Conservation (phyloP, 768 basidiomycete species). For the Lentinula edodes region DNA sequence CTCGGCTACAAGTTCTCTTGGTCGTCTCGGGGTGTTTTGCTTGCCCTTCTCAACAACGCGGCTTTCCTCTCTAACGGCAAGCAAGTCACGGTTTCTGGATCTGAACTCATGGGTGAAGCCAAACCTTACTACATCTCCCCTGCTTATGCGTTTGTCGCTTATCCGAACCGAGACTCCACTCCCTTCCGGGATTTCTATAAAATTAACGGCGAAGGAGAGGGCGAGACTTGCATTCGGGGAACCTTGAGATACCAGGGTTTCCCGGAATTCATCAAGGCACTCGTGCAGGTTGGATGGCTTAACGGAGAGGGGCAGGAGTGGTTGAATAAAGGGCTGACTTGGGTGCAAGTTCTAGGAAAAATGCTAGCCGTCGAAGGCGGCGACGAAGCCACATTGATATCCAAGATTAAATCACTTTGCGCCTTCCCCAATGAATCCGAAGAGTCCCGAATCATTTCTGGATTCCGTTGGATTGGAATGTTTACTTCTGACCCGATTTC, state of each 20-base stretch:
- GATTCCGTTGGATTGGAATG: conserved; percentile 89
- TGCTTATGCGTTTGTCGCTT: conserved; percentile 93
- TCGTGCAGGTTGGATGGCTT: conserved; percentile 87
- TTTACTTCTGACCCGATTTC: conserved; percentile 66
- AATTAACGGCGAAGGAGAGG: conserved; percentile 66
- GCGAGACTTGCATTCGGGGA: conserved; percentile 87
- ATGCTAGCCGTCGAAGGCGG: conserved; percentile 63
- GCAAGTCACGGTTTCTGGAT: conserved; percentile 62
- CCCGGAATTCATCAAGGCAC: conserved; percentile 87
- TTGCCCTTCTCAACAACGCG: conserved; percentile 89
- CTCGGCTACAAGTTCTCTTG: conserved; percentile 99
- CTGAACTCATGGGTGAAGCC: conserved; percentile 85
- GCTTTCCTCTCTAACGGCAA: conserved; percentile 69
- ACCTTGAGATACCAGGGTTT: conserved; percentile 95
- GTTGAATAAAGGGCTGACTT: conserved; percentile 69
- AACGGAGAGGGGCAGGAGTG: conserved; percentile 72
- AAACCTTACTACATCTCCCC: conserved; percentile 94
- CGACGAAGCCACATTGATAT: conserved; percentile 74
- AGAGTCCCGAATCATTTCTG: conserved; percentile 75
- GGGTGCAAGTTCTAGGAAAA: conserved; percentile 79
- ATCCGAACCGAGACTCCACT: conserved; percentile 93
- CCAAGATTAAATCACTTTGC: conserved; percentile 63
- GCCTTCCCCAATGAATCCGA: conserved; percentile 71
- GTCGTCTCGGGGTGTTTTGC: conserved; percentile 93
- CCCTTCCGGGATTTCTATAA: conserved; percentile 89